Percentiles rank a stretch among this genome's conserved stretches.
These are phyloP conservation scores for Fusarium secorum DNA, from an alignment of 2,329 filamentous ascomycete species.

Conservation along the genomic window DNA sequence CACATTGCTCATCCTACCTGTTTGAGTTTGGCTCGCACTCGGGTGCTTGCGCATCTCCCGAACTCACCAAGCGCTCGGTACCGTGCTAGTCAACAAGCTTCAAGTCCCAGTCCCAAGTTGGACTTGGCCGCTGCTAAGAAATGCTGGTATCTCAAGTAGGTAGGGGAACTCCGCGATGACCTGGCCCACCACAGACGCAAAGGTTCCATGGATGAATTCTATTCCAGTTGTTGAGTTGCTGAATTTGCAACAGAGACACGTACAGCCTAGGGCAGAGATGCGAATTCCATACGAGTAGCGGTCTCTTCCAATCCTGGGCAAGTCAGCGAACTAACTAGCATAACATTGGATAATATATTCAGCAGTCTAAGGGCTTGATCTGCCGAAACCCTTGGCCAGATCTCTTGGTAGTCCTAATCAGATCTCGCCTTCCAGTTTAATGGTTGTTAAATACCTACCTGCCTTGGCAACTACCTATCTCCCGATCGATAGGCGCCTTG, in stretches of 20 bases:
- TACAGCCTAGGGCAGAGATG: not conserved
- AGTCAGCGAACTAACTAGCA: not conserved
- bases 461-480: not conserved
- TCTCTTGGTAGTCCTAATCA: not conserved
- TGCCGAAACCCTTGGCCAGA: not conserved
- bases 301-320: not conserved
- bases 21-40: slow-evolving; percentile 18
- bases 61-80: slow-evolving; percentile 23
- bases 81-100: not conserved
- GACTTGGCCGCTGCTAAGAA: slow-evolving; percentile 8
- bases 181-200: not conserved
- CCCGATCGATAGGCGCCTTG: not conserved
- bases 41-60: slow-evolving; percentile 35
- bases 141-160: not conserved
- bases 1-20: slow-evolving; percentile 4
- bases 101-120: slow-evolving; percentile 16
- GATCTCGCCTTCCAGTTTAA: not conserved
- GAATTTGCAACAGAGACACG: not conserved
- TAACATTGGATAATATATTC: not conserved
- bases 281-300: not conserved
- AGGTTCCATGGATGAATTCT: not conserved
- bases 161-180: not conserved
- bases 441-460: not conserved
- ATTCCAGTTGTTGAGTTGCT: not conserved
- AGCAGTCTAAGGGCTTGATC: not conserved